These are phyloP conservation scores for Neonectria punicea DNA, from an alignment of 2,329 filamentous ascomycete species.

Conservation along the genomic window DNA sequence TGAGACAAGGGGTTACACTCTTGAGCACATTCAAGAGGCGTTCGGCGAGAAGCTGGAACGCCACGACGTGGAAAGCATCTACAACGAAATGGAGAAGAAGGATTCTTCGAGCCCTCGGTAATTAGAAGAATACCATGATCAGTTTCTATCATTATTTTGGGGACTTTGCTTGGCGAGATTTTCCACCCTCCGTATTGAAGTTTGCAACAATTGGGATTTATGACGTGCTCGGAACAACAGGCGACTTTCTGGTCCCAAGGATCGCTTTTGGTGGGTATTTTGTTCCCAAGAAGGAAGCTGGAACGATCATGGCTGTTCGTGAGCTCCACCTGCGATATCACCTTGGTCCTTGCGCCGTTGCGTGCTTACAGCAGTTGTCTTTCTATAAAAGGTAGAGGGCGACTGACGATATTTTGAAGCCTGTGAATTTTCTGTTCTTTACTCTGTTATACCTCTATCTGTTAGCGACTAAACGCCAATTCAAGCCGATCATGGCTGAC, in stretches of 20 bases:
- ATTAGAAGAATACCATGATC: background rate
- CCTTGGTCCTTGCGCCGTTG: slow-evolving; percentile 10
- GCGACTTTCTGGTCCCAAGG: background rate
- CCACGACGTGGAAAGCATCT: slow-evolving; percentile 11
- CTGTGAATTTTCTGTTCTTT: background rate
- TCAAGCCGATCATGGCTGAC: slow-evolving; percentile 5
- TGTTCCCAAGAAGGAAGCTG: slow-evolving; percentile 11
- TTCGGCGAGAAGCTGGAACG: slow-evolving; percentile 22
- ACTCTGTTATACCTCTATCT: too few relatives aligned
- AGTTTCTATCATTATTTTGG: background rate
- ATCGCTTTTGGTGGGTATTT: background rate
- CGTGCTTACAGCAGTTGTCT: background rate
- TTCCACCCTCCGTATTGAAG: background rate
- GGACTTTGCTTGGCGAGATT: background rate
- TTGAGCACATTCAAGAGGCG: slow-evolving; percentile 28
- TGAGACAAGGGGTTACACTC: slow-evolving; percentile 54
- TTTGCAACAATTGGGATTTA: slow-evolving; percentile 2
- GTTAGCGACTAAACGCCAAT: too few relatives aligned
- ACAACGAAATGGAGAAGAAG: slow-evolving; percentile 16
- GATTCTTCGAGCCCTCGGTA: background rate
- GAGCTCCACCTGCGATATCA: background rate
- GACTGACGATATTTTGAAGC: background rate
- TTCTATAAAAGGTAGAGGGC: background rate
- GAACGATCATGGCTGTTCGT: background rate
- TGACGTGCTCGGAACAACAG: slow-evolving; percentile 12